These are phyloP conservation scores for Exophiala oligosperma DNA, from an alignment of 2,329 filamentous ascomycete species.

Conservation along the genomic window DNA sequence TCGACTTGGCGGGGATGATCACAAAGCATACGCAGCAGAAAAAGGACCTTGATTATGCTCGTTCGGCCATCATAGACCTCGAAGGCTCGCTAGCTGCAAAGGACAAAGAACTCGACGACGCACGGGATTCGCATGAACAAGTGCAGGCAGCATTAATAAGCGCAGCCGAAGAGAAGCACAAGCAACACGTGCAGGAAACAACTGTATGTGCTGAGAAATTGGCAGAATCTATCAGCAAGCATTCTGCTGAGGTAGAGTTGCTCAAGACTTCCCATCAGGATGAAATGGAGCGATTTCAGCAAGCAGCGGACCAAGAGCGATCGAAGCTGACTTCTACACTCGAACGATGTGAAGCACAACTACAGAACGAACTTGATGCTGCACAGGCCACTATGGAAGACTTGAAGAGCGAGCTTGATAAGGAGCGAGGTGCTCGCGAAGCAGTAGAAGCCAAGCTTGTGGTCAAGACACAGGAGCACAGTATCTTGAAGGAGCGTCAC, in stretches of 20 bases:
- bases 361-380: conserved; percentile 21
- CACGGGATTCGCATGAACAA: conserved; percentile 4
- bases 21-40: conserved; percentile 25
- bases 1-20: conserved; percentile 26
- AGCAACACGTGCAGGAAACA: conserved; percentile 16
- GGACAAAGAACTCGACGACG: conserved; percentile 11
- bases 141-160: conserved; percentile 9
- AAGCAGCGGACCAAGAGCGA: conserved; percentile 35
- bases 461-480: conserved; percentile 18
- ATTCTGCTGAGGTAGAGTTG: conserved; percentile 13
- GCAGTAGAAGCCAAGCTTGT: conserved; percentile 22
- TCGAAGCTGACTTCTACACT: conserved; percentile 38
- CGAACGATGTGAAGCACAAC: conserved; percentile 33
- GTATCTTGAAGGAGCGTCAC: conserved; percentile 16
- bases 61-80: conserved; percentile 7
- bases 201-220: conserved; percentile 8
- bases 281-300: conserved; percentile 18
- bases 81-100: conserved; percentile 14
- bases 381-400: conserved; percentile 27
- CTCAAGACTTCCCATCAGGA: conserved; percentile 12
- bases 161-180: conserved; percentile 4
- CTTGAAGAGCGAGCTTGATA: conserved; percentile 26
- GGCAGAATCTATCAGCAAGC: conserved; percentile 7
- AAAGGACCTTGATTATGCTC: conserved; percentile 21
- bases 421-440: conserved; percentile 15